These are phyloP conservation scores for Bjerkandera adusta DNA, from an alignment of 1,284 basidiomycete species.

Conservation along the genomic window DNA sequence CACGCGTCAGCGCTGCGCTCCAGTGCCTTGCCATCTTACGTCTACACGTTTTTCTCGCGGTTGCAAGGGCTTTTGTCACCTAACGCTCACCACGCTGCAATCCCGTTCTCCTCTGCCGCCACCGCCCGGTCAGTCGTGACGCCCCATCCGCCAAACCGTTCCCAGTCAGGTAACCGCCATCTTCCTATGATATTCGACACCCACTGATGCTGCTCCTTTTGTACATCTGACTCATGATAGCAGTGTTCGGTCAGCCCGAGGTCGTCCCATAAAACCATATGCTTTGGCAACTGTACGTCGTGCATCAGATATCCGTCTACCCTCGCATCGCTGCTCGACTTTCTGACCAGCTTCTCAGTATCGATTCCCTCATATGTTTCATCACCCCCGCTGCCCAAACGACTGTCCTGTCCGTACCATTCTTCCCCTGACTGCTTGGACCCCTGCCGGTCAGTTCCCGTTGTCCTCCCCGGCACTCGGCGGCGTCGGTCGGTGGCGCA, in stretches of 20 bases:
- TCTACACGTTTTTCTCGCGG: too few relatives aligned
- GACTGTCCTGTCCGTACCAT: not conserved
- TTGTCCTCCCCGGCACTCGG: not conserved
- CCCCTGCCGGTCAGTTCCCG: not conserved
- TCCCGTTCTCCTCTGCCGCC: too few relatives aligned
- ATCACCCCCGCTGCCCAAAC: not conserved
- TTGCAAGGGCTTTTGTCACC: too few relatives aligned
- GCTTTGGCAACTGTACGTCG: not conserved
- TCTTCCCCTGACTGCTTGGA: not conserved
- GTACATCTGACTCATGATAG: not conserved
- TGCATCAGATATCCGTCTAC: constrained; percentile 4
- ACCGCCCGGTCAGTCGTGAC: too few relatives aligned
- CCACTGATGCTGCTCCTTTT: not conserved
- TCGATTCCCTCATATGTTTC: too few relatives aligned
- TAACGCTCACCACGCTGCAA: too few relatives aligned
- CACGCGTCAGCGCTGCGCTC: too few relatives aligned
- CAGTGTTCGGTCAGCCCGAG: not conserved
- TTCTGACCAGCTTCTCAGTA: too few relatives aligned
- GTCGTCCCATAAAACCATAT: not conserved
- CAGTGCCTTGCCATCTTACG: too few relatives aligned
- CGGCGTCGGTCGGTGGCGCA: not conserved
- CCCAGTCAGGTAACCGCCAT: too few relatives aligned
- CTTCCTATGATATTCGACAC: too few relatives aligned
- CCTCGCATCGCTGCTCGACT: not conserved
- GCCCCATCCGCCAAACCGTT: too few relatives aligned